A percentile compares a stretch with the other conserved stretches of the same genome.
phyloP scores from a whole-genome alignment of 176 grass and related monocot species.

The Tillandsia leiboldiana region DNA sequence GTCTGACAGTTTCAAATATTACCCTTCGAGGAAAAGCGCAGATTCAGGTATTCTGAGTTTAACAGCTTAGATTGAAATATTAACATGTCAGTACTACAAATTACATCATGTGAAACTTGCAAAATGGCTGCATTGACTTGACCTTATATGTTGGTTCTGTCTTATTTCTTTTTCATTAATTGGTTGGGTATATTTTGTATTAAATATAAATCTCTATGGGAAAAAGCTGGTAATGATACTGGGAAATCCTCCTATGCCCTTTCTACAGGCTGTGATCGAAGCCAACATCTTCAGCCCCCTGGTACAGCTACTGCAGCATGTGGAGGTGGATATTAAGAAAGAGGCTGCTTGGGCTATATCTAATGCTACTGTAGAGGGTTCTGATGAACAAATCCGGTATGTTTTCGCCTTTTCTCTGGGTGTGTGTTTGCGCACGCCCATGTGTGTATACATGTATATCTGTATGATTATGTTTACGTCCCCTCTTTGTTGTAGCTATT shows the following conservation, averaged over 20 bases:
- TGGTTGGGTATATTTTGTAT: too few relatives aligned
- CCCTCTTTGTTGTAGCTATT: conserved; percentile 31
- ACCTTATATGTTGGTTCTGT: too few relatives aligned
- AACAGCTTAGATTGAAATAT: not conserved
- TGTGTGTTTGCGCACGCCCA: not conserved
- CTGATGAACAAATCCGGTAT: conserved; percentile 62
- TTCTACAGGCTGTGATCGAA: conserved; percentile 60
- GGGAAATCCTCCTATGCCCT: conserved; percentile 6
- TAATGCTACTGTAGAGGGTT: conserved; percentile 48
- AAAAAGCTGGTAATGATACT: too few relatives aligned
- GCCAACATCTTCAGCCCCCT: conserved; percentile 51
- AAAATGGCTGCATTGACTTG: too few relatives aligned
- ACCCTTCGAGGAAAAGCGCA: conserved; percentile 46
- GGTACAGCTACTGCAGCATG: conserved; percentile 36
- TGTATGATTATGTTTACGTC: not conserved
- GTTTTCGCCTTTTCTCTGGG: not conserved
- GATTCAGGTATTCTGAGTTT: conserved; percentile 49
- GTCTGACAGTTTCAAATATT: conserved; percentile 65
- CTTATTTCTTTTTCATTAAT: too few relatives aligned
- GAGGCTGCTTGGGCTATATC: conserved; percentile 57
- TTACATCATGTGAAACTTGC: too few relatives aligned
- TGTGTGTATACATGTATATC: not conserved
- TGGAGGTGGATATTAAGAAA: conserved; percentile 43
- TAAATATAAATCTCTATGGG: too few relatives aligned
- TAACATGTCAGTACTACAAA: too few relatives aligned